phyloP scores from a whole-genome alignment of 169 alveolate genomes.

The Plasmodium malariae region DNA sequence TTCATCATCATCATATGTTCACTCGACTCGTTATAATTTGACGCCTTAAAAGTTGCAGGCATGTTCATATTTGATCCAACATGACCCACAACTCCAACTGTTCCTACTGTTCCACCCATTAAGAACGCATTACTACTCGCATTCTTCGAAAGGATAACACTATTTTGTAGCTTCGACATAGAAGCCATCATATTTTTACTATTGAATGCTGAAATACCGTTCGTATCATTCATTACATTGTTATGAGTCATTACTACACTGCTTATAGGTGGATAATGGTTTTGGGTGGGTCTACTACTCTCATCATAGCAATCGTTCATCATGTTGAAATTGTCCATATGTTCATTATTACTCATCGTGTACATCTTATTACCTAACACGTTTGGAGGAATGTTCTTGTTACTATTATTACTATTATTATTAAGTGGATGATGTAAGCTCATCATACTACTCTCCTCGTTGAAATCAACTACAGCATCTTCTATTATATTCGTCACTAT shows the following conservation, averaged over 20 bases:
- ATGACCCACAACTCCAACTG: too few relatives aligned
- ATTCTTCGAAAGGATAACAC: slow-evolving; percentile 13
- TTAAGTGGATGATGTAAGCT: background rate
- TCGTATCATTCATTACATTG: background rate
- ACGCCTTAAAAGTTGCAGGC: too few relatives aligned
- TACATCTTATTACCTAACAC: background rate
- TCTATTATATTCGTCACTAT: too few relatives aligned
- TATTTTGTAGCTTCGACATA: background rate
- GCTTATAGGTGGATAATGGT: background rate
- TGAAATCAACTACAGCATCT: too few relatives aligned
- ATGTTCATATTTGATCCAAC: too few relatives aligned
- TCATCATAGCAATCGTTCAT: background rate
- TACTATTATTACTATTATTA: background rate
- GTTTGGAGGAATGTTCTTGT: background rate
- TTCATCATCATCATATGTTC: too few relatives aligned
- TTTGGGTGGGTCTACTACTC: background rate
- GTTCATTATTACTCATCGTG: background rate
- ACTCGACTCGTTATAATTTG: too few relatives aligned
- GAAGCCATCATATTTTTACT: background rate
- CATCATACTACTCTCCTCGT: background rate
- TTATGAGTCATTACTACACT: background rate
- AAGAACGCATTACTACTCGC: slow-evolving; percentile 7
- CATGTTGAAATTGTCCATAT: background rate
- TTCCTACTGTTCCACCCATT: too few relatives aligned
- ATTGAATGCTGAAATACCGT: background rate